A percentile compares a stretch with the other conserved stretches of the same genome.
These are phyloP conservation scores for Botrytis porri DNA, from an alignment of 2,329 filamentous ascomycete genomes.

Conservation along the genomic window DNA sequence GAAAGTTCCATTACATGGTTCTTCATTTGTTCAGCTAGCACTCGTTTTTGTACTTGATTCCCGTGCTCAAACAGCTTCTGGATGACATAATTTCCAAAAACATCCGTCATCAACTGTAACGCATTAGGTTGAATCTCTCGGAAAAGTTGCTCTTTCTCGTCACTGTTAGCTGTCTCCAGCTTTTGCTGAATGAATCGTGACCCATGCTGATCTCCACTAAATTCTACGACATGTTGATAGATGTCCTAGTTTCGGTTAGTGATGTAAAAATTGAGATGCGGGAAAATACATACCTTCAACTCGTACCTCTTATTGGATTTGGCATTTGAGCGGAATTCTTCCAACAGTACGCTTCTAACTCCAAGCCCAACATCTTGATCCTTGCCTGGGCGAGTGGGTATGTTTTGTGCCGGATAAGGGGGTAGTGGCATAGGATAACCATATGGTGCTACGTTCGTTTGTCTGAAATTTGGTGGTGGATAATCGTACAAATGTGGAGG, in stretches of 20 bases:
- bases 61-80: constrained; percentile 98
- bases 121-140: constrained; percentile 80
- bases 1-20: constrained; percentile 78
- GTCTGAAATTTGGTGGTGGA: constrained; percentile 39
- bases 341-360: constrained; percentile 68
- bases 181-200: constrained; percentile 95
- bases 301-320: constrained; percentile 75
- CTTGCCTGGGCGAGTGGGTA: constrained; percentile 36
- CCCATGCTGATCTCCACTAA: constrained; percentile 92
- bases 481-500: constrained; percentile 42
- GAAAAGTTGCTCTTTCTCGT: constrained; percentile 91
- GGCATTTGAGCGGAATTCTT: constrained; percentile 73
- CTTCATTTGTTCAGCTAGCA: constrained; percentile 82
- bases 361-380: constrained; percentile 45
- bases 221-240: constrained; percentile 83
- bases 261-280: neutral
- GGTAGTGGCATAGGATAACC: constrained; percentile 39
- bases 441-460: constrained; percentile 37
- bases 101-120: constrained; percentile 87
- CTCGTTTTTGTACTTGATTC: constrained; percentile 87
- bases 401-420: constrained; percentile 29
- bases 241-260: constrained; percentile 61
- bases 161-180: constrained; percentile 87
- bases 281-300: constrained; percentile 56
- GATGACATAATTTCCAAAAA: constrained; percentile 98